These are phyloP conservation scores for Pythium oligandrum DNA, from an alignment of 352 stramenopile genomes.

Conservation along the genomic window DNA sequence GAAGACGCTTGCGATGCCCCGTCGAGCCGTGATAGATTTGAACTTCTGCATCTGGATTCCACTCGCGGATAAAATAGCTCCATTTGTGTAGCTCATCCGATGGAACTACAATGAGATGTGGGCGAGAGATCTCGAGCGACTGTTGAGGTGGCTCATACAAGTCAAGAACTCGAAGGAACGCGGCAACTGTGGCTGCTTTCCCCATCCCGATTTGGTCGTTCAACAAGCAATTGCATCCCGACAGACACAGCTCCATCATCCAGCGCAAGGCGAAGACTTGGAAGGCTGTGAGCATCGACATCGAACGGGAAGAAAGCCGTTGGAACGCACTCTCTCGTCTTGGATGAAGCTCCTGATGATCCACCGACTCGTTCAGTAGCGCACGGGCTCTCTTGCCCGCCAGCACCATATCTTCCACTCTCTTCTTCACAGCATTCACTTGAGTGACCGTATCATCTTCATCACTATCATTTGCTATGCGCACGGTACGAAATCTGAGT, in stretches of 20 bases:
- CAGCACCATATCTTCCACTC: background rate
- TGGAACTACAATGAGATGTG: slow-evolving; percentile 76
- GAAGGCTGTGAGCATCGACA: slow-evolving; percentile 57
- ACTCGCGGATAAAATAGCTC: slow-evolving; percentile 60
- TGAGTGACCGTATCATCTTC: too few species aligned
- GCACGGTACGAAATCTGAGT: too few species aligned
- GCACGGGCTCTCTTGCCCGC: slow-evolving; percentile 31
- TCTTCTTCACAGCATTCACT: background rate
- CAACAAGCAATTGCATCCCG: slow-evolving; percentile 63
- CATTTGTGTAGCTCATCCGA: slow-evolving; percentile 80
- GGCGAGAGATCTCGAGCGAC: slow-evolving; percentile 15
- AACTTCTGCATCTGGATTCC: slow-evolving; percentile 37
- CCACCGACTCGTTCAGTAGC: background rate
- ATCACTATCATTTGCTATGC: too few species aligned
- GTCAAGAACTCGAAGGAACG: slow-evolving; percentile 47
- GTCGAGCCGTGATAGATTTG: slow-evolving; percentile 51
- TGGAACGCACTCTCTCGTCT: slow-evolving; percentile 9
- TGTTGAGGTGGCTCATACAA: background rate
- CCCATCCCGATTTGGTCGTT: slow-evolving; percentile 87
- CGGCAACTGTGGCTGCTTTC: slow-evolving; percentile 71
- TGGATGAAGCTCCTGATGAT: background rate
- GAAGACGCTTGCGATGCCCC: slow-evolving; percentile 35
- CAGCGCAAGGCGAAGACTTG: slow-evolving; percentile 73
- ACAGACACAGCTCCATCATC: slow-evolving; percentile 73
- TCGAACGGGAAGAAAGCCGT: slow-evolving; percentile 7